Conservation (phyloP, 140 eudicot species). For the Stevia rebaudiana region DNA sequence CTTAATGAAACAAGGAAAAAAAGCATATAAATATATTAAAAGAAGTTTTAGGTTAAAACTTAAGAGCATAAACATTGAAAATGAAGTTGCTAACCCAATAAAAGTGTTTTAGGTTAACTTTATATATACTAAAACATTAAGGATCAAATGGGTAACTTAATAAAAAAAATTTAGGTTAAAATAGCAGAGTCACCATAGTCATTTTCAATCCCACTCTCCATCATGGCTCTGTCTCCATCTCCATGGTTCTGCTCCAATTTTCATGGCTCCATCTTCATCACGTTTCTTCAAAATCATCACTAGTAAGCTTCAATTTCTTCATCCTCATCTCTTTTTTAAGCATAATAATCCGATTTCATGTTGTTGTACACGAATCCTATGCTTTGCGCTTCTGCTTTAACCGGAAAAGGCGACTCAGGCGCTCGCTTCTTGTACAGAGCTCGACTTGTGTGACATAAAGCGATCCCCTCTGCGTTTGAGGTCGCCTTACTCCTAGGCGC, state of each 20-base stretch:
- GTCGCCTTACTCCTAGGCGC: background rate
- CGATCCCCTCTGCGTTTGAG: background rate
- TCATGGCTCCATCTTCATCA: too few species aligned
- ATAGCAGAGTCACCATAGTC: too few species aligned
- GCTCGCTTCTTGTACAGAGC: background rate
- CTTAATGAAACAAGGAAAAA: background rate
- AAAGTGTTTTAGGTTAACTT: too few species aligned
- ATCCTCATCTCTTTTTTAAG: background rate
- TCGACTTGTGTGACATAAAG: background rate
- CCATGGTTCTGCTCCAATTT: too few species aligned
- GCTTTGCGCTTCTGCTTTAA: background rate
- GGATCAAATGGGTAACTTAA: background rate
- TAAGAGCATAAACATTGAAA: too few species aligned
- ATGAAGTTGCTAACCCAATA: too few species aligned
- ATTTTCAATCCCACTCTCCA: too few species aligned
- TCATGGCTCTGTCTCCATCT: too few species aligned
- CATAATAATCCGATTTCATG: background rate
- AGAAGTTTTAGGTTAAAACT: background rate
- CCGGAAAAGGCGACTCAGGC: background rate
- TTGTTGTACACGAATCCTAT: background rate
- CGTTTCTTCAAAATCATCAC: too few species aligned
- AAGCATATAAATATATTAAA: background rate
- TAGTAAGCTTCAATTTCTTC: too few species aligned
- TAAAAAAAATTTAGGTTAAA: too few species aligned
- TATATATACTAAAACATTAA: background rate